Conservation (phyloP, 1,284 basidiomycete species). For the Pseudozyma pruni region DNA sequence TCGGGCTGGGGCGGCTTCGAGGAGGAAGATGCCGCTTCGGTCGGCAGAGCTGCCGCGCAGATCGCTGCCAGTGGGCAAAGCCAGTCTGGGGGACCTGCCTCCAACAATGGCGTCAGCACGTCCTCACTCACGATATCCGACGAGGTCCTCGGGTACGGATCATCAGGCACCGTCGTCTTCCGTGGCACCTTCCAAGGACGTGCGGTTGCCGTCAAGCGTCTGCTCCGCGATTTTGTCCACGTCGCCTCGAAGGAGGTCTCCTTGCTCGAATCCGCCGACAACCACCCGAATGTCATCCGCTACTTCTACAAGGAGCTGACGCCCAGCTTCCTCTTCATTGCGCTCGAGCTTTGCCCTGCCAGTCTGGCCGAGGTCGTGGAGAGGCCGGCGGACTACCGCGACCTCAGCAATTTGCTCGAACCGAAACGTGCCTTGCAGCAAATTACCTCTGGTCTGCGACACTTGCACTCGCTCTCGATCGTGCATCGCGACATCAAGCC, state of each 20-base stretch:
- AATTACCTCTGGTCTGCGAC: constrained; percentile 85
- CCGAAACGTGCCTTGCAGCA: constrained; percentile 88
- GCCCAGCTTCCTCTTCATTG: constrained; percentile 88
- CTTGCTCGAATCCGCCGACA: constrained; percentile 87
- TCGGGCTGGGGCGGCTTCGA: constrained; percentile 37
- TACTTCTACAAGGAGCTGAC: constrained; percentile 92
- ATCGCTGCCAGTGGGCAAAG: constrained; percentile 39
- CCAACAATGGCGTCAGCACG: constrained; percentile 37
- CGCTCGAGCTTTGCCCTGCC: constrained; percentile 93
- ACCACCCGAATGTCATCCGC: constrained; percentile 97
- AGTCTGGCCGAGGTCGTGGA: constrained; percentile 94
- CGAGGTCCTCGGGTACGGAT: constrained; percentile 78
- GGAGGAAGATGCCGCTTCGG: constrained; percentile 37
- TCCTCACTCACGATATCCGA: constrained; percentile 59
- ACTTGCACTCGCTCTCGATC: constrained; percentile 93
- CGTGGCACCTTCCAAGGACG: constrained; percentile 93
- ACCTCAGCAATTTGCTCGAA: constrained; percentile 68
- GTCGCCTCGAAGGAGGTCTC: constrained; percentile 93
- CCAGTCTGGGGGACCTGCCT: constrained; percentile 19
- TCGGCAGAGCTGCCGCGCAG: constrained; percentile 40
- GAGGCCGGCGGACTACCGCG: constrained; percentile 59
- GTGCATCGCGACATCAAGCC: constrained; percentile 99
- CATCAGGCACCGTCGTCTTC: constrained; percentile 94
- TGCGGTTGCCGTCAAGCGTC: constrained; percentile 94
- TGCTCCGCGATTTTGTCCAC: constrained; percentile 93